phyloP scores from a whole-genome alignment of 768 basidiomycete genomes.

The Holtermanniella nyarrowii region DNA sequence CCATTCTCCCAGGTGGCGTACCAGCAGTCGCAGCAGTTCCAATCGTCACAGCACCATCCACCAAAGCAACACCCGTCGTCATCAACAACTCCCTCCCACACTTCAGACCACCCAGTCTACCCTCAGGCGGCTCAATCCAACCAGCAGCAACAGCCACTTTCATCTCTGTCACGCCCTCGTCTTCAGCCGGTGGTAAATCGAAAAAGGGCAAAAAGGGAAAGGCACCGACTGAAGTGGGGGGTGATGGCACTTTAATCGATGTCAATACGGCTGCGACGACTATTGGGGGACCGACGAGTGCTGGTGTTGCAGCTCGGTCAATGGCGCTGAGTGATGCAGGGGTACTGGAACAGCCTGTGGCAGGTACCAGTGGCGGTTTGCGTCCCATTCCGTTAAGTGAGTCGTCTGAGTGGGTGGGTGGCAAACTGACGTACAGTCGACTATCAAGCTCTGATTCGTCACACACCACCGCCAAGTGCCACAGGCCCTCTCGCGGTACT shows the following conservation, averaged over 20 bases:
- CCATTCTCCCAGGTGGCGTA: background rate
- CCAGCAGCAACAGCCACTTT: background rate
- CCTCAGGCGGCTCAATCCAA: background rate
- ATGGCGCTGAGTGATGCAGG: constrained; percentile 3
- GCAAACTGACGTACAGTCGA: constrained; percentile 16
- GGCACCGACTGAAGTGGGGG: background rate
- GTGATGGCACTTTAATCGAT: background rate
- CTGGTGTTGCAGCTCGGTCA: constrained; percentile 8
- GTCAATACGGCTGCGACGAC: constrained; percentile 17
- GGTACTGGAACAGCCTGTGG: background rate
- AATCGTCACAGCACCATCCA: too few species aligned
- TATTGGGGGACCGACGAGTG: constrained; percentile 14
- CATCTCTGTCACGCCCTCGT: background rate
- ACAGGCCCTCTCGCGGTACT: constrained; percentile 1
- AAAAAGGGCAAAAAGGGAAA: background rate
- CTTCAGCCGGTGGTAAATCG: background rate
- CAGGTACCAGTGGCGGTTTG: constrained; percentile 20
- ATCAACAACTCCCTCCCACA: background rate
- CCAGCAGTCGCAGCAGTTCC: too few species aligned
- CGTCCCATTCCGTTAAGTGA: constrained; percentile 25
- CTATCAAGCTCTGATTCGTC: constrained; percentile 19
- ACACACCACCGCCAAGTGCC: constrained; percentile 6
- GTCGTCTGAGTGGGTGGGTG: background rate
- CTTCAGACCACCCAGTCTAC: background rate
- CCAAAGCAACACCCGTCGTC: background rate